Percentiles rank a stretch among this genome's conserved stretches.
Conservation (phyloP, 208 protist species). For the Leishmania guyanensis region DNA sequence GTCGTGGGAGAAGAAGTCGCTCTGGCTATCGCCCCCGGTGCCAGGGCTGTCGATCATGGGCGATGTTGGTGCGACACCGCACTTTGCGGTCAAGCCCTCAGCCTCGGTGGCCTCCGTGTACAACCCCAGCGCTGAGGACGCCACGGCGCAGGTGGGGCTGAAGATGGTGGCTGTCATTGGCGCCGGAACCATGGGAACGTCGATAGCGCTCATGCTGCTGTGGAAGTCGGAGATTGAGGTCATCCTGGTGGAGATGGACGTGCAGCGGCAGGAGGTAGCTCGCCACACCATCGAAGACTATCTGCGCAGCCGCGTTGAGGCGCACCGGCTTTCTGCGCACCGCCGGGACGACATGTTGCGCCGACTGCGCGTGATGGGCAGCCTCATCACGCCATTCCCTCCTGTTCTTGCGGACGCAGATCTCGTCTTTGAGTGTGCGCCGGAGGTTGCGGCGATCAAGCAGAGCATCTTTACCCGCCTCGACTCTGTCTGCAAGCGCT, state of each 20-base stretch:
- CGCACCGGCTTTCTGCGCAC: conserved; percentile 30
- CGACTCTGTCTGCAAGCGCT: conserved; percentile 61
- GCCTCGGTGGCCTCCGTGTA: neutral
- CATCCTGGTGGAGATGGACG: conserved; percentile 75
- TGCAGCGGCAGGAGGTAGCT: conserved; percentile 23
- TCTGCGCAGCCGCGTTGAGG: conserved; percentile 37
- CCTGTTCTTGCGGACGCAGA: conserved; percentile 47
- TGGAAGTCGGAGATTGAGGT: conserved; percentile 57
- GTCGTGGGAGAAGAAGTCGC: conserved; percentile 19
- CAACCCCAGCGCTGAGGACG: neutral
- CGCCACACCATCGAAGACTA: conserved; percentile 29
- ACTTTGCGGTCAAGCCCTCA: neutral
- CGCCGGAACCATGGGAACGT: conserved; percentile 77
- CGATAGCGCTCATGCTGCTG: conserved; percentile 74
- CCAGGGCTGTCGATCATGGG: neutral
- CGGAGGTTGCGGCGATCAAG: conserved; percentile 70
- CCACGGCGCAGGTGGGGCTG: conserved; percentile 16
- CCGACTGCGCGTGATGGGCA: conserved; percentile 39
- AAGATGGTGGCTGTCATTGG: conserved; percentile 74
- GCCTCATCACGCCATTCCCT: conserved; percentile 36
- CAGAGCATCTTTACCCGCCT: conserved; percentile 72
- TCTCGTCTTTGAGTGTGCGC: conserved; percentile 77
- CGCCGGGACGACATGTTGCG: conserved; percentile 35
- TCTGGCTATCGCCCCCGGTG: conserved; percentile 1
- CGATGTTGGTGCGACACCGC: neutral